Evolutionary conservation across 306 rosid genomes (phyloP), one percentile per base, ranked within the genome.

Genomic region (Echinosophora koreensis): DNA sequence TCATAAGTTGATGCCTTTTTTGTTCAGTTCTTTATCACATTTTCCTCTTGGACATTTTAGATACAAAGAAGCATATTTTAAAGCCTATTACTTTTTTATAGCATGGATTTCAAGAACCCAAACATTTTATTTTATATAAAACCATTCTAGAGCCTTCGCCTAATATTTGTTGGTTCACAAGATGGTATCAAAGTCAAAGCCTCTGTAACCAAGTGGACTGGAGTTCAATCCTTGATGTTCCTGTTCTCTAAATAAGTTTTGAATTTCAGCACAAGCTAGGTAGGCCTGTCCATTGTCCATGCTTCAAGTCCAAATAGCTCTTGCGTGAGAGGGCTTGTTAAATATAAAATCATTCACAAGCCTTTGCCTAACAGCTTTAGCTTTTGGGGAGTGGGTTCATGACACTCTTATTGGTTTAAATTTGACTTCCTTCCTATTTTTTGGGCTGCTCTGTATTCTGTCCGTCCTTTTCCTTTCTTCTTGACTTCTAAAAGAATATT

Each of bases 31-130:
- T 52, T 12, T 61, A 66, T 71, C n/a, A 15, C 13, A 7, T 16
- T 70, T n/a, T 74, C 8, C 46, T 44, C 71, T 46, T 83, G 66
- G 28, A 56, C 32, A 52, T 62, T 67, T 67, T 66, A 59, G 72
- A 58, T 68, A 34, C 27, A 41, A 67, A 55, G 41, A 56, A 54
- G 66, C 69, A 32, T 71, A 66, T 62, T 12, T 71, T 66, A 16
- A 41, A 47, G 59, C 9, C 38, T 28, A 7, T 69, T 64, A 12
- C 55, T 42, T 17, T 12, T 34, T 51, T 47, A 32, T 28, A 46
- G 39, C 73, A 17, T 62, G 51, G 63, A 78, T 81, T 74, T 14
- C 62, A 28, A 41, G 64, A 22, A 46, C 22, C 34, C 66, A 27
- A 34, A 42, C 47, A 12, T 47, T 47, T 47, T 12, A 15, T 47